Evolutionary conservation across 805 yeast species (phyloP).

Genomic region (Torulaspora indica): DNA sequence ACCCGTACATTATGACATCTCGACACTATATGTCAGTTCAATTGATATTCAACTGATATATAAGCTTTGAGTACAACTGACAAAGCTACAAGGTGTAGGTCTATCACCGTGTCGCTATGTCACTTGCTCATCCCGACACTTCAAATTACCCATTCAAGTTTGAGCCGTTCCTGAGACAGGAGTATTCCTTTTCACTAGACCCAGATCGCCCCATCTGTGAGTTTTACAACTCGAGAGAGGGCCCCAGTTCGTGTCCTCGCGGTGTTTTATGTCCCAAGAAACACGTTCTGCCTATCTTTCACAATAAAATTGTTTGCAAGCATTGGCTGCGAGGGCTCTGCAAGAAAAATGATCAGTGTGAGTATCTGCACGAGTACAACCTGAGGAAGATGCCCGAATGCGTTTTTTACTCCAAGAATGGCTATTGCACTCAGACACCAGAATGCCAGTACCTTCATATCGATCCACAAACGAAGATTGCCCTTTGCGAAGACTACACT

Average conservation of each 20-base stretch:
- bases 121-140: constrained; percentile 40
- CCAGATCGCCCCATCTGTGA: constrained; percentile 89
- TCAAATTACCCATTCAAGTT: constrained; percentile 52
- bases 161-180: constrained; percentile 76
- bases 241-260: constrained; percentile 63
- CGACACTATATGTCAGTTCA: neutral
- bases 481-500: constrained; percentile 78
- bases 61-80: neutral
- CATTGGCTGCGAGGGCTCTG: constrained; percentile 98
- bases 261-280: constrained; percentile 84
- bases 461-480: constrained; percentile 84
- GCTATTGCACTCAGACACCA: constrained; percentile 85
- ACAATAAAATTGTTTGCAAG: constrained; percentile 86
- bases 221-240: constrained; percentile 51
- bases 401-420: constrained; percentile 71
- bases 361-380: constrained; percentile 91
- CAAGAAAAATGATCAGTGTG: constrained; percentile 94
- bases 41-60: neutral
- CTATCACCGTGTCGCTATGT: constrained; percentile 24
- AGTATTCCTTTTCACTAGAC: constrained; percentile 75
- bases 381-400: constrained; percentile 96
- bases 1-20: neutral
- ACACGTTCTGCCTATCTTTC: constrained; percentile 64
- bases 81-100: neutral
- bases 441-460: constrained; percentile 92